Conservation (phyloP, 768 basidiomycete genomes). For the Termitomyces sp. region DNA sequence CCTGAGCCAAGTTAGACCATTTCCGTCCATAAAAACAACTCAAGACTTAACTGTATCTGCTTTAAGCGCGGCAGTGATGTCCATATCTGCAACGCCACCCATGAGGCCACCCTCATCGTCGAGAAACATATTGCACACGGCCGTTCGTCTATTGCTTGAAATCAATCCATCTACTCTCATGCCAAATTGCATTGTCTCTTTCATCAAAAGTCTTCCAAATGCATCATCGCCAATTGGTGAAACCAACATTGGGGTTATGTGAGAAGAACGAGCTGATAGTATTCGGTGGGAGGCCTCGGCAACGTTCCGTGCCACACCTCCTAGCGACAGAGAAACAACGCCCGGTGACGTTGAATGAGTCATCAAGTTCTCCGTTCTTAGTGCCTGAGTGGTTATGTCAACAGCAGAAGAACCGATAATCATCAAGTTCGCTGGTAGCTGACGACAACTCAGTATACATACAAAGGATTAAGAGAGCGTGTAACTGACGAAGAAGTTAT, state of each 20-base stretch:
- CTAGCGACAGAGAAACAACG: slow-evolving; percentile 61
- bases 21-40: neutral
- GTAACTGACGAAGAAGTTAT: slow-evolving; percentile 5
- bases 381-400: slow-evolving; percentile 69
- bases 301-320: slow-evolving; percentile 94
- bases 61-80: slow-evolving; percentile 48
- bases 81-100: slow-evolving; percentile 93
- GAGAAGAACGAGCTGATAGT: slow-evolving; percentile 29
- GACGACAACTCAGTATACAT: neutral
- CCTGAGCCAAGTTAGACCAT: slow-evolving; percentile 29
- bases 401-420: slow-evolving; percentile 87
- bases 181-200: slow-evolving; percentile 55
- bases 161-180: slow-evolving; percentile 82
- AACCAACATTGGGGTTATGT: slow-evolving; percentile 52
- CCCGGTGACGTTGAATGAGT: slow-evolving; percentile 78
- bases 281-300: slow-evolving; percentile 84
- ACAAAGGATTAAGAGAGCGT: neutral
- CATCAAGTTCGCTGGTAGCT: slow-evolving; percentile 46
- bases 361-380: slow-evolving; percentile 29
- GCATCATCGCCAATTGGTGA: slow-evolving; percentile 74
- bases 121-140: slow-evolving; percentile 85
- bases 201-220: slow-evolving; percentile 63
- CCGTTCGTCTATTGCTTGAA: slow-evolving; percentile 41
- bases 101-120: slow-evolving; percentile 66
- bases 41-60: slow-evolving; percentile 35